Evolutionary conservation across 352 stramenopile genomes (phyloP).

Genomic region (Pythium volutum): DNA sequence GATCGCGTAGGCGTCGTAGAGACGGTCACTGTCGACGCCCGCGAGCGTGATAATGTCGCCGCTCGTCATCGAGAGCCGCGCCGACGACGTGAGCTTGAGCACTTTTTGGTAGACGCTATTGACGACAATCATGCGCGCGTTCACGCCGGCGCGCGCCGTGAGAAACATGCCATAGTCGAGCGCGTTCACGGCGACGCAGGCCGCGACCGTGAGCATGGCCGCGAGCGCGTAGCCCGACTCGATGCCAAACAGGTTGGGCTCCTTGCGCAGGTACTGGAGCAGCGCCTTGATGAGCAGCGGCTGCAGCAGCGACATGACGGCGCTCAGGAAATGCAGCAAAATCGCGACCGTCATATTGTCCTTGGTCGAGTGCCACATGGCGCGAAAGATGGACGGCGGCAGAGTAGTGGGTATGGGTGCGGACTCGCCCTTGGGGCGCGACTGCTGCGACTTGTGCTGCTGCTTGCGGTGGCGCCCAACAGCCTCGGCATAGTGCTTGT

Average conservation of each 20-base stretch:
- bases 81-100: slow-evolving; percentile 38
- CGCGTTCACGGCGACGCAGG: slow-evolving; percentile 28
- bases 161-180: slow-evolving; percentile 53
- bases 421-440: not conserved
- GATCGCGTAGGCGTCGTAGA: slow-evolving; percentile 49
- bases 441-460: not conserved
- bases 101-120: slow-evolving; percentile 55
- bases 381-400: slow-evolving; percentile 5
- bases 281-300: slow-evolving; percentile 35
- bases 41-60: slow-evolving; percentile 61
- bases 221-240: slow-evolving; percentile 26
- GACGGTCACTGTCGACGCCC: slow-evolving; percentile 46
- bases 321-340: slow-evolving; percentile 27
- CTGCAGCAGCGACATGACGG: slow-evolving; percentile 26
- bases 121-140: slow-evolving; percentile 42
- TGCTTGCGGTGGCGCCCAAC: not conserved
- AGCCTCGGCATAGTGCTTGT: slow-evolving; percentile 3
- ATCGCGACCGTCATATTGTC: slow-evolving; percentile 30
- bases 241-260: slow-evolving; percentile 25
- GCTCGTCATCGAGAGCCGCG: slow-evolving; percentile 39
- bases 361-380: slow-evolving; percentile 31
- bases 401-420: not conserved
- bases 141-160: slow-evolving; percentile 38
- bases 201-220: slow-evolving; percentile 12
- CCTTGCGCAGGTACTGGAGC: slow-evolving; percentile 26